Evolutionary conservation across 2,329 filamentous ascomycete species (phyloP).

Genomic region (Volutella citrinella): DNA sequence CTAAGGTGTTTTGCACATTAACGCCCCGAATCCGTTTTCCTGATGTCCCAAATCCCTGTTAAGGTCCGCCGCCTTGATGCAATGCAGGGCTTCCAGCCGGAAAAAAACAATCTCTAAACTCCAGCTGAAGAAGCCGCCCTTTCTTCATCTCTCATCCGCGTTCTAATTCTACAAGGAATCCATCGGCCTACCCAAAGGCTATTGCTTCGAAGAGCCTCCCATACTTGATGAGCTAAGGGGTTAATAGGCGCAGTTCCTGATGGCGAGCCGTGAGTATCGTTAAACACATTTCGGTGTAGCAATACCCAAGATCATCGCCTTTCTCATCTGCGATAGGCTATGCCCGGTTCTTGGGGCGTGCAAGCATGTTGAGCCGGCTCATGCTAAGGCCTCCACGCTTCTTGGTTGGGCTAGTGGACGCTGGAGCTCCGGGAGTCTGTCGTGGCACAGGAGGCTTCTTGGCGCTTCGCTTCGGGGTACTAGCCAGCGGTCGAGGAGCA

Average conservation of each 20-base stretch:
- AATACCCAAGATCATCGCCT: too few species aligned
- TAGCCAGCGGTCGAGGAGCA: constrained; percentile 43
- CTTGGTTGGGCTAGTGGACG: constrained; percentile 45
- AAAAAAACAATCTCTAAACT: constrained; percentile 26
- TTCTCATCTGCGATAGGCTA: too few species aligned
- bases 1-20: constrained; percentile 20
- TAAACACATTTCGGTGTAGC: too few species aligned
- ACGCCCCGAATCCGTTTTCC: constrained; percentile 21
- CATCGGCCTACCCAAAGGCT: constrained; percentile 6
- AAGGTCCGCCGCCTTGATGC: constrained; percentile 11
- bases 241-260: too few species aligned
- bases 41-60: constrained; percentile 16
- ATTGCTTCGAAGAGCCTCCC: constrained; percentile 2
- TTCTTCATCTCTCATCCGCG: constrained; percentile 18
- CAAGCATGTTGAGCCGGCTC: constrained; percentile 60
- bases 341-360: constrained; percentile 56
- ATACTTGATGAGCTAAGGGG: too few species aligned
- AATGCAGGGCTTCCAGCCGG: constrained; percentile 18
- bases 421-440: constrained; percentile 20
- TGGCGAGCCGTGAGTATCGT: too few species aligned
- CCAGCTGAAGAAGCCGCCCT: constrained; percentile 22
- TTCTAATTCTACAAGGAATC: too few species aligned
- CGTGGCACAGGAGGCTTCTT: constrained; percentile 34
- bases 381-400: constrained; percentile 52
- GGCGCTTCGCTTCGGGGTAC: constrained; percentile 30